A percentile compares a stretch with the other conserved stretches of the same genome.
Conservation (phyloP, 139 green algal species). For the Pseudopediastrum boryanum region DNA sequence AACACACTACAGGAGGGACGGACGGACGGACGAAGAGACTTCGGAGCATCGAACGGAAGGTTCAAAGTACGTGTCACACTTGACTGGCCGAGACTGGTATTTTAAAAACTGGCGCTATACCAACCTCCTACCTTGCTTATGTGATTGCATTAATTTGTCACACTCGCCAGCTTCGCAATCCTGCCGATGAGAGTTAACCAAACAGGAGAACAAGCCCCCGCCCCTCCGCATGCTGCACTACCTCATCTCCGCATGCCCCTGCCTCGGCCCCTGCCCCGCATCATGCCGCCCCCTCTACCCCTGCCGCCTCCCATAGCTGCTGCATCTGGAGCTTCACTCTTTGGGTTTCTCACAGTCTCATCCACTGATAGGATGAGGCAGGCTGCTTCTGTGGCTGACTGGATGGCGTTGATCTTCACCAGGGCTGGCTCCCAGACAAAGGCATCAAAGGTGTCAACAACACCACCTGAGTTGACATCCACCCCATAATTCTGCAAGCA, state of each 20-base stretch:
- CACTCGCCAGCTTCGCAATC: too few species aligned
- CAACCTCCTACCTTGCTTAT: too few species aligned
- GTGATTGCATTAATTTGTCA: too few species aligned
- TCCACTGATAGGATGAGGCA: constrained; percentile 97
- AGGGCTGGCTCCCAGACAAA: constrained; percentile 98
- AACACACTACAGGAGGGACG: too few species aligned
- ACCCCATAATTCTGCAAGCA: constrained; percentile 82
- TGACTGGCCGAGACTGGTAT: too few species aligned
- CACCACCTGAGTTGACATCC: constrained; percentile 93
- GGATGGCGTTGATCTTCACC: constrained; percentile 95
- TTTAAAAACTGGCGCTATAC: too few species aligned
- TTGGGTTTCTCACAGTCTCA: constrained; percentile 96
- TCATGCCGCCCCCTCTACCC: constrained; percentile 39
- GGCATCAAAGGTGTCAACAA: constrained; percentile 91
- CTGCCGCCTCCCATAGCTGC: constrained; percentile 39
- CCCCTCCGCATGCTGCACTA: background rate
- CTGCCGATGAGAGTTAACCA: too few species aligned
- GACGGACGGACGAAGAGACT: too few species aligned
- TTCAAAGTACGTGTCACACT: too few species aligned
- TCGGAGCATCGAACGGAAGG: too few species aligned
- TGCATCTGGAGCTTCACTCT: constrained; percentile 65
- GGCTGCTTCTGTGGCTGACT: constrained; percentile 91
- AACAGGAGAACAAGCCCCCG: background rate
- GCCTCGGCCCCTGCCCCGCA: constrained; percentile 41
- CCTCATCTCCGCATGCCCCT: constrained; percentile 61